Percentiles rank a stretch among this genome's conserved stretches.
Conservation (phyloP, 768 basidiomycete genomes). For the Arthromyces matolae region DNA sequence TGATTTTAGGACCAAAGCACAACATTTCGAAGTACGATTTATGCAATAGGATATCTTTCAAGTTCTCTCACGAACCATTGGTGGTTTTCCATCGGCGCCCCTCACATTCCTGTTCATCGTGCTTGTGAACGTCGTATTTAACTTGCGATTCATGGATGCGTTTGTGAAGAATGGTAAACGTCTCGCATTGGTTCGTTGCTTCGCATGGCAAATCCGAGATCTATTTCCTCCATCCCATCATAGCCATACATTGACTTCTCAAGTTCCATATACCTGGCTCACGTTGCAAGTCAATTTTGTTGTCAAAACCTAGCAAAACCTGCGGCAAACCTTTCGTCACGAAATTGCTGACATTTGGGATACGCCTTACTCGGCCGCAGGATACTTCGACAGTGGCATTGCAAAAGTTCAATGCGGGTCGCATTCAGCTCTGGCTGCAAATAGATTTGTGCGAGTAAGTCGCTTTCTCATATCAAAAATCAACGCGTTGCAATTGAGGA, state of each 20-base stretch:
- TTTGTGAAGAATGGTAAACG: too few species aligned
- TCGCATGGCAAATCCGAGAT: too few species aligned
- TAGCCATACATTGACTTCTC: slow-evolving; percentile 57
- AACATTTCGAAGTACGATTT: too few species aligned
- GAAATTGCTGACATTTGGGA: slow-evolving; percentile 56
- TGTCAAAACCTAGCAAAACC: slow-evolving; percentile 42
- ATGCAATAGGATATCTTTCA: too few species aligned
- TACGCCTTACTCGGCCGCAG: slow-evolving; percentile 44
- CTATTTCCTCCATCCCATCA: slow-evolving; percentile 93
- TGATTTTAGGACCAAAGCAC: too few species aligned
- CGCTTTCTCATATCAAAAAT: not conserved
- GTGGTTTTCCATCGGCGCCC: too few species aligned
- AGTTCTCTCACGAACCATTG: too few species aligned
- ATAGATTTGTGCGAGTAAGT: slow-evolving; percentile 93
- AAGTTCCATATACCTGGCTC: slow-evolving; percentile 65
- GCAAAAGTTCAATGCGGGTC: slow-evolving; percentile 37
- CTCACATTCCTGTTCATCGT: too few species aligned
- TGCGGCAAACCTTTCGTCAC: slow-evolving; percentile 62
- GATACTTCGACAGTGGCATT: slow-evolving; percentile 75
- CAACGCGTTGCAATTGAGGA: slow-evolving; percentile 42
- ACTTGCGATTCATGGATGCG: too few species aligned
- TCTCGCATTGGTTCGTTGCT: too few species aligned
- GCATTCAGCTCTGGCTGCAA: slow-evolving; percentile 64
- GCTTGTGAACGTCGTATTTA: too few species aligned
- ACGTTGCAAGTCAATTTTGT: slow-evolving; percentile 60